A percentile compares a stretch with the other conserved stretches of the same genome.
These are phyloP conservation scores for Suaeda aralocaspica DNA, from an alignment of 148 eudicot genomes.

Conservation along the genomic window DNA sequence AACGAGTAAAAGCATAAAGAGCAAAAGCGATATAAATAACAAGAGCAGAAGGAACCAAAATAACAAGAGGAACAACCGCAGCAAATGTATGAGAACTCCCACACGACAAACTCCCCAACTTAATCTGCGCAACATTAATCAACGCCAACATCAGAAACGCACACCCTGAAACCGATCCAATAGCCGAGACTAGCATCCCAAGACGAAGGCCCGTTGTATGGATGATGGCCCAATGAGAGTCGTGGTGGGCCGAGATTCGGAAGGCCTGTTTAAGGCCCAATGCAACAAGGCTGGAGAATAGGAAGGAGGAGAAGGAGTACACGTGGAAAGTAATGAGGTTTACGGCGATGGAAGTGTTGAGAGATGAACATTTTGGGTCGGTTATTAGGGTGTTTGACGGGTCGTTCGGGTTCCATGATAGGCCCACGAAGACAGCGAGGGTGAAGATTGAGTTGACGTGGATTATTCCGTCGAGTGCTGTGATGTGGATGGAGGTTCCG, in stretches of 20 bases:
- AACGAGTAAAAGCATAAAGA: conserved; percentile 70
- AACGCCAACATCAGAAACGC: conserved; percentile 68
- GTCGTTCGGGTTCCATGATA: conserved; percentile 62
- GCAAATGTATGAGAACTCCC: conserved; percentile 58
- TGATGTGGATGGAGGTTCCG: conserved; percentile 54
- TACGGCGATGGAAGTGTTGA: conserved; percentile 27
- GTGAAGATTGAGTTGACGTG: conserved; percentile 83
- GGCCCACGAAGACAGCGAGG: conserved; percentile 68
- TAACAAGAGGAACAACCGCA: conserved; percentile 73
- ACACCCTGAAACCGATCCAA: conserved; percentile 70
- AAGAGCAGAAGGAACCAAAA: conserved; percentile 69
- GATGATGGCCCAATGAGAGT: conserved; percentile 37
- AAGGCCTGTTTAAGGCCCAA: conserved; percentile 64
- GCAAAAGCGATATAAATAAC: conserved; percentile 58
- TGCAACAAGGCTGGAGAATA: conserved; percentile 72
- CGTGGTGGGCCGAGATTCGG: conserved; percentile 40
- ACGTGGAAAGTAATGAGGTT: conserved; percentile 61
- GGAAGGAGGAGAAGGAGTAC: conserved; percentile 75
- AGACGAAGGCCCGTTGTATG: conserved; percentile 46
- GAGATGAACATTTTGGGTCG: conserved; percentile 21
- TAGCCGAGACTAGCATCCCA: conserved; percentile 70
- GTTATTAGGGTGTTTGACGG: conserved; percentile 42
- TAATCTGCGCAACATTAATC: conserved; percentile 70
- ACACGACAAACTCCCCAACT: conserved; percentile 66
- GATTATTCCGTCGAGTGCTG: conserved; percentile 65